phyloP scores from a whole-genome alignment of 208 protist genomes.

The Tritrichomonas musculus region DNA sequence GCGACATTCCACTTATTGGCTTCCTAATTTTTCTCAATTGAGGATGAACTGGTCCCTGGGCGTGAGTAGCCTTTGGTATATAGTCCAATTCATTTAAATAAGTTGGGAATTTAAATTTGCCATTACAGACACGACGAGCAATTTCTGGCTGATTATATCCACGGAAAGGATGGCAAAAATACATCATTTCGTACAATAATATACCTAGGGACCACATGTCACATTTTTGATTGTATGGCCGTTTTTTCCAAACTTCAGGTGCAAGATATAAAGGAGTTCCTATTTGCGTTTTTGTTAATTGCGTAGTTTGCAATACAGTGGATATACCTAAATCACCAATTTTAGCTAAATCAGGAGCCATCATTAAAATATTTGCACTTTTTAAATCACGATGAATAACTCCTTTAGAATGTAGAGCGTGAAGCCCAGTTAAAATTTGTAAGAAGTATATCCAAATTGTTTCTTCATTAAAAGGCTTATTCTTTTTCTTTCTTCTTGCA shows the following conservation, averaged over 20 bases:
- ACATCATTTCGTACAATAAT: constrained; percentile 54
- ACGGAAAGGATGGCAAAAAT: constrained; percentile 35
- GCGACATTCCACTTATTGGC: no score
- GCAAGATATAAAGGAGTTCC: constrained; percentile 51
- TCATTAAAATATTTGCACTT: not conserved
- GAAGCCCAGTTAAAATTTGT: not conserved
- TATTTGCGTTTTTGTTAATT: constrained; percentile 4
- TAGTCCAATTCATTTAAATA: no score
- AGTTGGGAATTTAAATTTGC: not conserved
- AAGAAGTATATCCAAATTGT: not conserved
- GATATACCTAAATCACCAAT: constrained; percentile 25
- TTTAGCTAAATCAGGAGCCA: not conserved
- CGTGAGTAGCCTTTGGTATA: no score
- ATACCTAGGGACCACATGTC: constrained; percentile 57
- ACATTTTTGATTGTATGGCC: constrained; percentile 57
- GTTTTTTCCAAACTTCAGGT: constrained; percentile 55
- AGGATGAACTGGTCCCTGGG: no score
- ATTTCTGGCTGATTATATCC: not conserved
- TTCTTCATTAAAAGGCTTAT: not conserved
- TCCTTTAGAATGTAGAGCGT: not conserved
- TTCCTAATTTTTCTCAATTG: no score
- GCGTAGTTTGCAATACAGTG: not conserved
- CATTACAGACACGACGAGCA: not conserved
- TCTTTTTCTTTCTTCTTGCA: not conserved
- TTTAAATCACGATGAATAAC: constrained; percentile 18